Evolutionary conservation across 768 basidiomycete species (phyloP).

Genomic region (Mycena maculata): DNA sequence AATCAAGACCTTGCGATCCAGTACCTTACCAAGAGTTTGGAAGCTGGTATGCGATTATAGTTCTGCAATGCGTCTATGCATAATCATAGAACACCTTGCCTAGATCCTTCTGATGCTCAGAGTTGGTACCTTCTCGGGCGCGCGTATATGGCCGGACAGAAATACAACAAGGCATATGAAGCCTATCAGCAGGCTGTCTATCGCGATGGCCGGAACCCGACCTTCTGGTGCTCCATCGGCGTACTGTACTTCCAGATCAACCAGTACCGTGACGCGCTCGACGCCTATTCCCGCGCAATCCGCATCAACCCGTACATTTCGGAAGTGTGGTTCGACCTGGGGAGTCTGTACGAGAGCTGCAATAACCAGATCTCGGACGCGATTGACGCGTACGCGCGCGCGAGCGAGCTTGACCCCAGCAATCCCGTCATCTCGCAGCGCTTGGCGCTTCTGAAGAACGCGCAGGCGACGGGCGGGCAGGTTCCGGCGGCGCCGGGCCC

Average conservation of each 20-base stretch:
- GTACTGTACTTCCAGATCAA: constrained; percentile 99
- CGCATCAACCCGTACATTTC: constrained; percentile 98
- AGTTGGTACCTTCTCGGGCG: constrained; percentile 99
- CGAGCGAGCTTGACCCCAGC: constrained; percentile 90
- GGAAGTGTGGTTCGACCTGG: constrained; percentile 97
- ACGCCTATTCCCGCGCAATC: constrained; percentile 98
- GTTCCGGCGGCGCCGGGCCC: constrained; percentile 91
- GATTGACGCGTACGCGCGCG: constrained; percentile 97
- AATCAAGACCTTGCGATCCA: constrained; percentile 95
- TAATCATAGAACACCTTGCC: constrained; percentile 8
- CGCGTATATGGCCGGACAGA: constrained; percentile 98
- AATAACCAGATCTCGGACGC: constrained; percentile 99
- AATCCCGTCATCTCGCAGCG: constrained; percentile 88
- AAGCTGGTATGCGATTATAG: constrained; percentile 76
- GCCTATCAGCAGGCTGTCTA: constrained; percentile 99
- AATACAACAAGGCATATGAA: constrained; percentile 99
- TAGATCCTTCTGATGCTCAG: constrained; percentile 95
- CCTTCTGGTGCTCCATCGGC: constrained; percentile 99
- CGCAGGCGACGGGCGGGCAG: constrained; percentile 78
- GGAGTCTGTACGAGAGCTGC: constrained; percentile 96
- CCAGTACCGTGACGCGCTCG: constrained; percentile 98
- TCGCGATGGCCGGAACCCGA: constrained; percentile 97
- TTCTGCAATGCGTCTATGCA: constrained; percentile 9
- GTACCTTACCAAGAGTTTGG: constrained; percentile 94
- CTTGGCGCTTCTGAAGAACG: constrained; percentile 80